Conservation (phyloP, 176 grass and related monocot genomes). For the Oryza officinalis region DNA sequence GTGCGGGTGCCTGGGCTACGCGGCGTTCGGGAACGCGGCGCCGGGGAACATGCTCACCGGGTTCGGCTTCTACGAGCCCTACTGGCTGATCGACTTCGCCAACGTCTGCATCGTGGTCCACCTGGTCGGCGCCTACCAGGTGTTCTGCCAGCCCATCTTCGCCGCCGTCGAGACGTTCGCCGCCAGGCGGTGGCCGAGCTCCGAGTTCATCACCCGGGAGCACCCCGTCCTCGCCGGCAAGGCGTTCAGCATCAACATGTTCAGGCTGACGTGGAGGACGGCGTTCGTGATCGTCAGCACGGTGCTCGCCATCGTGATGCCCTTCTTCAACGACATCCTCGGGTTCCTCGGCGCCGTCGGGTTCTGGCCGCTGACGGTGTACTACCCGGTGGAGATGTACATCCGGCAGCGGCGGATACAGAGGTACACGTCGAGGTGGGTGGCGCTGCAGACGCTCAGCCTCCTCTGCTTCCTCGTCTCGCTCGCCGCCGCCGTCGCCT, state of each 20-base stretch:
- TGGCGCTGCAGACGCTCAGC: slow-evolving; percentile 70
- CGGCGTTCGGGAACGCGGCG: slow-evolving; percentile 70
- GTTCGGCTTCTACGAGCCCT: slow-evolving; percentile 89
- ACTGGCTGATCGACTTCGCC: slow-evolving; percentile 81
- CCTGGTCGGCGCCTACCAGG: slow-evolving; percentile 80
- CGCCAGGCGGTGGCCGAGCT: slow-evolving; percentile 42
- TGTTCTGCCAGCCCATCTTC: slow-evolving; percentile 84
- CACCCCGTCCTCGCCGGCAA: slow-evolving; percentile 33
- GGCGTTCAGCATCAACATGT: slow-evolving; percentile 49
- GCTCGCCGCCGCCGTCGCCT: slow-evolving; percentile 58
- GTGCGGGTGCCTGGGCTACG: slow-evolving; percentile 82
- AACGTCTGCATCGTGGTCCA: slow-evolving; percentile 87
- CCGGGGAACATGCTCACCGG: slow-evolving; percentile 88
- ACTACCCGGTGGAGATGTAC: slow-evolving; percentile 93
- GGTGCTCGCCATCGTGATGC: slow-evolving; percentile 70
- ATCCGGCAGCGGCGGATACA: slow-evolving; percentile 60
- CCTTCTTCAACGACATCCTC: slow-evolving; percentile 94
- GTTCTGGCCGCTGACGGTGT: slow-evolving; percentile 96
- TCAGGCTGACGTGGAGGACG: slow-evolving; percentile 77
- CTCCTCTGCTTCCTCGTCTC: slow-evolving; percentile 82
- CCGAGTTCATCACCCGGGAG: slow-evolving; percentile 46
- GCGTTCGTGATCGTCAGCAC: slow-evolving; percentile 71
- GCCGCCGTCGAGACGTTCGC: slow-evolving; percentile 57
- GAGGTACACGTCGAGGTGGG: slow-evolving; percentile 60
- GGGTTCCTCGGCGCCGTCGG: slow-evolving; percentile 77